Percentiles rank a stretch among this genome's conserved stretches.
Conservation (phyloP, 495 filamentous ascomycete genomes). For the Penicilliopsis zonata region DNA sequence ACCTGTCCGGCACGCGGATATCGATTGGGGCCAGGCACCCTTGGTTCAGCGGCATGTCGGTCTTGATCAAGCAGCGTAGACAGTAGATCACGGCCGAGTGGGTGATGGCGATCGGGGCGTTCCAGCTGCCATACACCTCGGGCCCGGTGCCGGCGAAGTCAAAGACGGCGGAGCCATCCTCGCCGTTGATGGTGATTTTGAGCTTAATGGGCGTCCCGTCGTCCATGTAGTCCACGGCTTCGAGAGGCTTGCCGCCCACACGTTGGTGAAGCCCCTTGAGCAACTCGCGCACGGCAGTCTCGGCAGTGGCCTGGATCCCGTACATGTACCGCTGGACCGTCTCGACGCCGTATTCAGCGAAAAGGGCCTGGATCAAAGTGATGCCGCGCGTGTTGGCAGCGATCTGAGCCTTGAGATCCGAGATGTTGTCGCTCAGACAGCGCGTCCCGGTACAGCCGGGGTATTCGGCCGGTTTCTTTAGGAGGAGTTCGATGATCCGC, state of each 20-base stretch:
- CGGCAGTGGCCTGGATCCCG: conserved; percentile 86
- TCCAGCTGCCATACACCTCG: conserved; percentile 90
- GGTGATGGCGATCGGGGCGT: conserved; percentile 88
- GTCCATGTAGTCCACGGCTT: conserved; percentile 86
- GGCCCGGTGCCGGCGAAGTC: conserved; percentile 79
- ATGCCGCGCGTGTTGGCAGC: conserved; percentile 96
- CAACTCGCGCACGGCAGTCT: conserved; percentile 70
- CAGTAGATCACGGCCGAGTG: conserved; percentile 97
- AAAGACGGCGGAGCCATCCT: conserved; percentile 78
- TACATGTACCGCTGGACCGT: conserved; percentile 96
- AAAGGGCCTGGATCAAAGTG: conserved; percentile 70
- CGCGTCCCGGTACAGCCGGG: conserved; percentile 82
- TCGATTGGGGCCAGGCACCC: conserved; percentile 83
- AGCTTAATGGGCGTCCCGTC: conserved; percentile 81
- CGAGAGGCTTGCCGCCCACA: conserved; percentile 68
- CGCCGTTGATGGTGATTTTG: conserved; percentile 70
- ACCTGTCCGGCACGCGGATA: conserved; percentile 71
- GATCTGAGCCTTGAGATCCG: conserved; percentile 91
- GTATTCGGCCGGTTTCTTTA: conserved; percentile 72
- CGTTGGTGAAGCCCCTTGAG: conserved; percentile 67
- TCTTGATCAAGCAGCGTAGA: conserved; percentile 78
- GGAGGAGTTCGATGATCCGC: conserved; percentile 71
- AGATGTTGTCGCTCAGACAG: conserved; percentile 87
- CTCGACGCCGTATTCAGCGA: conserved; percentile 79
- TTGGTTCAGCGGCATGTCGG: conserved; percentile 95